Evolutionary conservation across 192 early-diverging fungal species (phyloP), one percentile per base, ranked within the genome.

Genomic region (Coemansia javaensis): DNA sequence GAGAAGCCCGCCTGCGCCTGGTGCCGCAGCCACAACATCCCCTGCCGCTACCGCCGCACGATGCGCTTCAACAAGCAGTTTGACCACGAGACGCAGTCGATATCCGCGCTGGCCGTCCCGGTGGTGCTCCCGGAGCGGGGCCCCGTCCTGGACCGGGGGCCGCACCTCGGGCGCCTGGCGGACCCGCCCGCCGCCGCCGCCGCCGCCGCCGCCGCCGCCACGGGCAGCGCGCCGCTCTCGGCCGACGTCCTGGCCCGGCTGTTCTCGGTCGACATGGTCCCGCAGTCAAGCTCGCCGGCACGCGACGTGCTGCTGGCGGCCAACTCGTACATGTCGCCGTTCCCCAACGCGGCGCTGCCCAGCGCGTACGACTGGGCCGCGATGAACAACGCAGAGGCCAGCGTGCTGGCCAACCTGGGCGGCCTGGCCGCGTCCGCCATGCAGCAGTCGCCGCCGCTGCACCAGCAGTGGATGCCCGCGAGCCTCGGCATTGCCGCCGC

Each of bases 31-130:
- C 71, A 74, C 47, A 51, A 32, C 24, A 57, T 67, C 8, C 63
- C 63, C 11, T 74, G 71, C 24, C 50, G 59, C 6, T 74, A 74
- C 55, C 71, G 71, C 11, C 63, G 63, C 32, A 56, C 71, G 9
- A 40, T 55, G 47, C 63, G 71, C 16, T 74, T 72, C 53, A 72
- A 65, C 15, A 64, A 59, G 41, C 68, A 72, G 49, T 52, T 72
- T 10, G 57, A 64, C 32, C 48, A 21, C 0, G 16, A 20, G 18
- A 42, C 47, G 5, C 52, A 45, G 8, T 57, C 55, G 16, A 49
- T 69, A 40, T 41, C 38, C 30, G 50, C 49, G 11, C 54, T 62
- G 35, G 10, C 50, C 2, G 40, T 21, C 5, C 59, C 66, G 2
- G 49, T 63, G 9, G 28, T 45, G 20, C 46, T 62, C 22, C 11